These are phyloP conservation scores for Carallia pectinifolia DNA, from an alignment of 345 rosid species.

Conservation along the genomic window DNA sequence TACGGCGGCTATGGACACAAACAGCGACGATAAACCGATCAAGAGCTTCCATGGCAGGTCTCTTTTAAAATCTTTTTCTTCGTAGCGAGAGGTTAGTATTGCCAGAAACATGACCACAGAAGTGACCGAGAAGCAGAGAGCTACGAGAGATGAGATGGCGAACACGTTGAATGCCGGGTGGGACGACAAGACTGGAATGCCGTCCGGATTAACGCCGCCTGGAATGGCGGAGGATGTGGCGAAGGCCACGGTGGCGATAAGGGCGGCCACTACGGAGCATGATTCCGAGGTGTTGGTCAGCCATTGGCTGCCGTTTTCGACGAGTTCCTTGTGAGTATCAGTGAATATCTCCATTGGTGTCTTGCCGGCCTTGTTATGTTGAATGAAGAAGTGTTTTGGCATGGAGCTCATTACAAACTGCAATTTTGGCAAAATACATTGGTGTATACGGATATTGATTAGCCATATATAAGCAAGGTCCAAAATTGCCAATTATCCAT, in stretches of 20 bases:
- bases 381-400: conserved; percentile 15
- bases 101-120: conserved; percentile 13
- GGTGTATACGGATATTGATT: background rate
- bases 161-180: conserved; percentile 9
- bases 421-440: background rate
- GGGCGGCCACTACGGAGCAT: background rate
- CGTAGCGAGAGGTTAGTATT: conserved; percentile 24
- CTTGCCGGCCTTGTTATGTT: conserved; percentile 8
- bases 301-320: conserved; percentile 8
- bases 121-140: conserved; percentile 22
- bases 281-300: background rate
- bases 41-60: conserved; percentile 27
- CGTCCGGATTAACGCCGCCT: conserved; percentile 19
- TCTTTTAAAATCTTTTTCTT: conserved; percentile 18
- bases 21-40: conserved; percentile 20
- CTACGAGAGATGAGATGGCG: conserved; percentile 25
- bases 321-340: conserved; percentile 18
- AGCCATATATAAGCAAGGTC: background rate
- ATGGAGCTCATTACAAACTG: conserved; percentile 35
- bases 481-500: background rate
- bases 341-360: conserved; percentile 28
- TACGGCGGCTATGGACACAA: background rate
- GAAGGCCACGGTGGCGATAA: conserved; percentile 5
- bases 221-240: conserved; percentile 13
- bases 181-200: background rate